phyloP scores from a whole-genome alignment of 331 rosid genomes.

The Malus hybrid region DNA sequence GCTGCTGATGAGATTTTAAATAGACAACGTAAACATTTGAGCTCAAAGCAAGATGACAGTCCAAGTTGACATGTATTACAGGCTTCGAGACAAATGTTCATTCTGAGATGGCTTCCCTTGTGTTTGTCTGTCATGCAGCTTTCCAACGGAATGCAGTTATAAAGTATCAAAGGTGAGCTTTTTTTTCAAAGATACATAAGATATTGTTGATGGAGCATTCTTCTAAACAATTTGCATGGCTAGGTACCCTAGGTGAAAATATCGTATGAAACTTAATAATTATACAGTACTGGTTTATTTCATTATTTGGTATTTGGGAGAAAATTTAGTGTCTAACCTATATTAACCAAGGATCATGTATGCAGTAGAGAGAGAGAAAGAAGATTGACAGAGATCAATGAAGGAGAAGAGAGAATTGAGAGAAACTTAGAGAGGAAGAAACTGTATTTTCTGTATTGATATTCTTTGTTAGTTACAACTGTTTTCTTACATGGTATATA shows the following conservation, averaged over 20 bases:
- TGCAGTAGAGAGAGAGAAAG: not conserved
- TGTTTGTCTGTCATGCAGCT: constrained; percentile 37
- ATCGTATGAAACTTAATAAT: not conserved
- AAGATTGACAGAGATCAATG: not conserved
- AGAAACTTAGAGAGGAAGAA: too few relatives aligned
- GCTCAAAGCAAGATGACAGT: constrained; percentile 43
- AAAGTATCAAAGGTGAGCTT: constrained; percentile 26
- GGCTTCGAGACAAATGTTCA: constrained; percentile 20
- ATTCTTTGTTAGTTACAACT: too few relatives aligned
- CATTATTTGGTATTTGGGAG: not conserved
- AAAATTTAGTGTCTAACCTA: not conserved
- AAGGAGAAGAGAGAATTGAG: too few relatives aligned
- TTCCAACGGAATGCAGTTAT: constrained; percentile 32
- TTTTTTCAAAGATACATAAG: not conserved
- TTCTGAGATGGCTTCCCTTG: constrained; percentile 37
- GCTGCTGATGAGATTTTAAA: constrained; percentile 51
- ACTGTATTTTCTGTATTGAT: too few relatives aligned
- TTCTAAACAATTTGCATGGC: not conserved
- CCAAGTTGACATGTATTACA: constrained; percentile 34
- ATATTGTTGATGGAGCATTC: not conserved
- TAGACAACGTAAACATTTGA: constrained; percentile 19
- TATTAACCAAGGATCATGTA: too few relatives aligned
- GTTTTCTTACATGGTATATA: too few relatives aligned
- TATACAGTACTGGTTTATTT: not conserved
- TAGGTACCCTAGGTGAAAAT: not conserved